Evolutionary conservation across 805 yeast genomes (phyloP).

Genomic region (Suhomyces tanzawaensis): DNA sequence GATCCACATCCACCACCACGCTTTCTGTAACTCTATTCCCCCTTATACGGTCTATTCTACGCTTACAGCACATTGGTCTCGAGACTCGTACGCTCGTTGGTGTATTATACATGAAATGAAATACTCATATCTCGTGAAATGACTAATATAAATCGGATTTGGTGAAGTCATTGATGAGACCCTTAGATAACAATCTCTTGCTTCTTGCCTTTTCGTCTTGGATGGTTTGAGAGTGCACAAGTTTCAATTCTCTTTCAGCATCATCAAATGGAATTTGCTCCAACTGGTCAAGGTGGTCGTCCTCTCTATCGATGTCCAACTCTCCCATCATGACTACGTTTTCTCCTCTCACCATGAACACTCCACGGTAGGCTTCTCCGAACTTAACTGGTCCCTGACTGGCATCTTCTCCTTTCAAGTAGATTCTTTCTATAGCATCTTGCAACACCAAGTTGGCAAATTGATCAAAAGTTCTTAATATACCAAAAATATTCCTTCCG

Average conservation of each 20-base stretch:
- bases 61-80: neutral
- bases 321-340: constrained; percentile 94
- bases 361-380: constrained; percentile 78
- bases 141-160: constrained; percentile 52
- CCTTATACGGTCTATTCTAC: neutral
- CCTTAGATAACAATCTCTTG: constrained; percentile 50
- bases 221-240: constrained; percentile 29
- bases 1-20: too few species aligned
- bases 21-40: too few species aligned
- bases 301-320: constrained; percentile 84
- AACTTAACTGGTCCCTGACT: constrained; percentile 41
- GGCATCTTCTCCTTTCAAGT: constrained; percentile 37
- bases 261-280: constrained; percentile 58
- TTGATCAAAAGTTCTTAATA: constrained; percentile 92
- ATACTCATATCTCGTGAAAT: constrained; percentile 5
- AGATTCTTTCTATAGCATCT: constrained; percentile 84
- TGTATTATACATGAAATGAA: neutral
- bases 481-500: constrained; percentile 85
- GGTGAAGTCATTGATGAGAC: constrained; percentile 56
- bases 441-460: constrained; percentile 90
- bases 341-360: constrained; percentile 90
- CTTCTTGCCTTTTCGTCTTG: constrained; percentile 44
- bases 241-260: constrained; percentile 49
- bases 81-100: neutral
- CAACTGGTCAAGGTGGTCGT: constrained; percentile 57